Base-by-base conservation (phyloP, 108 stramenopile species). In the Poteriospumella lacustris region DNA sequence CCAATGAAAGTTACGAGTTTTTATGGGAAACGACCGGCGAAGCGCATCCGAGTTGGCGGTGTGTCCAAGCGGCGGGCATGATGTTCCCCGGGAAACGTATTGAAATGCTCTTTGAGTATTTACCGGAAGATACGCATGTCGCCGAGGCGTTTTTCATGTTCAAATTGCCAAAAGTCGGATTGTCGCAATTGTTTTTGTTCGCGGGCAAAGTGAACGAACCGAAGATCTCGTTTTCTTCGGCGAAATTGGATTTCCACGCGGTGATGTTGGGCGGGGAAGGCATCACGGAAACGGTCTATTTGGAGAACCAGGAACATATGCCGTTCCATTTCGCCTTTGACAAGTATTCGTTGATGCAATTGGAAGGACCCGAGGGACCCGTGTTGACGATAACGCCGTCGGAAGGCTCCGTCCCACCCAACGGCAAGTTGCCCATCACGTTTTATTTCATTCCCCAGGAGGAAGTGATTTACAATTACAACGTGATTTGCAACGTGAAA, bases 61-160 rank as follows among this genome's bases (percentile, higher is more conserved):
- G 88, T 80, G 81, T 59, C 3, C 87, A 83, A 1, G 44, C 58
- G 28, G 58, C 60, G 43, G 89, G 89, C 42, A 81, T 80, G 81
- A 84, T 89, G 47, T 47, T 88, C 39, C 58, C 85, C 3, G 89
- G 89, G 2, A 81, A 82, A 73, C 76, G 86, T 36, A 79, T 80
- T 78, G 89, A 89, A 81, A 87, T 89, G 83, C 82, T 77, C n/a
- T 89, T 89, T 82, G 87, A 88, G 59, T 89, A 58, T 75, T 69
- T 85, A 41, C 88, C 89, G 2, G 81, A 78, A 26, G 83, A 79
- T 26, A 80, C 76, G 26, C 81, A 42, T 47, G 68, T 68, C 1
- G 80, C 79, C 26, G 85, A 89, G 85, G 68, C 86, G 41, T 87
- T 89, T 38, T 88, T 44, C 39, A 79, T 79, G 52, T 88, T 89